Evolutionary conservation across 2,329 filamentous ascomycete species (phyloP).

Genomic region (Phyllachora maydis): DNA sequence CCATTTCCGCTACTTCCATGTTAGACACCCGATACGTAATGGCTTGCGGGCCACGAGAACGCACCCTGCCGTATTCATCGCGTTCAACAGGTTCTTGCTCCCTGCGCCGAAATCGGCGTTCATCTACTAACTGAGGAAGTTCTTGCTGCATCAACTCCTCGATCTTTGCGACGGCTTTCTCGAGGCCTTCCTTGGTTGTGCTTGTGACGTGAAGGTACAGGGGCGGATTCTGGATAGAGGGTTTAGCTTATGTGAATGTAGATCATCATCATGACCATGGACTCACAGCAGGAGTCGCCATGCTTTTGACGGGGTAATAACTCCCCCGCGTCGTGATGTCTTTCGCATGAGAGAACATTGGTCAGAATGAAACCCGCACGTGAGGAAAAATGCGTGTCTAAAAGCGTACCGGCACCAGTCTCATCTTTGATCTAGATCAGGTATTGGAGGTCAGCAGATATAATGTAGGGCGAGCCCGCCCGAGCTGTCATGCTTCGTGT

Average conservation of each 20-base stretch:
- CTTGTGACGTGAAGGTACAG: constrained; percentile 92
- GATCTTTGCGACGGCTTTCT: constrained; percentile 71
- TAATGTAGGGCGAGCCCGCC: constrained; percentile 45
- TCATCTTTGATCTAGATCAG: constrained; percentile 99
- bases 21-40: no score
- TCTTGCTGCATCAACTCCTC: constrained; percentile 94
- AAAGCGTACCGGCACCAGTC: constrained; percentile 94
- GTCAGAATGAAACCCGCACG: neutral
- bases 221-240: constrained; percentile 51
- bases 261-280: neutral
- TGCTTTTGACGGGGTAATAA: constrained; percentile 93
- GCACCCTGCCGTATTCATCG: constrained; percentile 75
- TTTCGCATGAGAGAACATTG: constrained; percentile 31
- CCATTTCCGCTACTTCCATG: constrained; percentile 74
- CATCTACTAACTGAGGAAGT: constrained; percentile 84
- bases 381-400: constrained; percentile 7
- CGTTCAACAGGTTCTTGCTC: constrained; percentile 49
- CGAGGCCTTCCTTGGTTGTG: constrained; percentile 77
- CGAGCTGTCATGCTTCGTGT: constrained; percentile 47
- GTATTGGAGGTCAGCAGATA: constrained; percentile 83
- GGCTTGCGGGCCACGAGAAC: no score
- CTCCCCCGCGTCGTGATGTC: constrained; percentile 97
- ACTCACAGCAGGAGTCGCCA: constrained; percentile 83
- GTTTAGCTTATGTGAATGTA: neutral
- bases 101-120: constrained; percentile 18